phyloP scores from a whole-genome alignment of 2,329 filamentous ascomycete genomes.

The Arthrobotrys conoides region DNA sequence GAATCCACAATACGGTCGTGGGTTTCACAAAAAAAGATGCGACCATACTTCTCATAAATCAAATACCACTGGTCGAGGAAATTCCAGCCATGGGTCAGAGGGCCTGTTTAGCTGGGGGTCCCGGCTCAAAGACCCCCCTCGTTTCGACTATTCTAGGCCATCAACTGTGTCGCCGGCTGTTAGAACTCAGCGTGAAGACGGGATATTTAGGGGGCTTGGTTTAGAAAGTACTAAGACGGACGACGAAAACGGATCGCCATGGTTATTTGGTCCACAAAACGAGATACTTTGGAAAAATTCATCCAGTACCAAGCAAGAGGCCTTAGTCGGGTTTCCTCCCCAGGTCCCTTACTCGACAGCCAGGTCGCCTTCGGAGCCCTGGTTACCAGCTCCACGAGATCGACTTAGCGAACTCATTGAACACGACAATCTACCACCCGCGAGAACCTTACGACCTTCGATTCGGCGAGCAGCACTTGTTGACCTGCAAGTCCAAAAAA shows the following conservation, averaged over 20 bases:
- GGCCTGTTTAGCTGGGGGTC: constrained; percentile 48
- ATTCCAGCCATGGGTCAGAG: background rate
- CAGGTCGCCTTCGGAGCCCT: constrained; percentile 5
- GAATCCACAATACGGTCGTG: background rate
- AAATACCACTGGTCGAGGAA: background rate
- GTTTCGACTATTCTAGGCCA: constrained; percentile 18
- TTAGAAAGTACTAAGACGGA: background rate
- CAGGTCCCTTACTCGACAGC: background rate
- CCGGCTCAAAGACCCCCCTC: background rate
- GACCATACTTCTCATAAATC: background rate
- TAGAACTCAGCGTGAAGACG: background rate
- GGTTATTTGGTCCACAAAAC: background rate
- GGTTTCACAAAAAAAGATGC: background rate
- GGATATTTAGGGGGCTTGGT: no score
- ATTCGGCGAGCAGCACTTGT: background rate
- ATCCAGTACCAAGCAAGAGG: background rate
- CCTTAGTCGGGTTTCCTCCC: constrained; percentile 9
- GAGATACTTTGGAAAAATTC: background rate
- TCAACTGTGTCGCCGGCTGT: background rate
- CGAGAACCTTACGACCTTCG: background rate
- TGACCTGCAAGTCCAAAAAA: constrained; percentile 12
- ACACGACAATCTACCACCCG: constrained; percentile 19
- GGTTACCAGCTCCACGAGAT: constrained; percentile 4
- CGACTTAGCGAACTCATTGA: constrained; percentile 41
- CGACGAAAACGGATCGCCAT: background rate